phyloP scores from a whole-genome alignment of 225 moss, liverwort and hornwort genomes.

The Marchantia polymorpha region DNA sequence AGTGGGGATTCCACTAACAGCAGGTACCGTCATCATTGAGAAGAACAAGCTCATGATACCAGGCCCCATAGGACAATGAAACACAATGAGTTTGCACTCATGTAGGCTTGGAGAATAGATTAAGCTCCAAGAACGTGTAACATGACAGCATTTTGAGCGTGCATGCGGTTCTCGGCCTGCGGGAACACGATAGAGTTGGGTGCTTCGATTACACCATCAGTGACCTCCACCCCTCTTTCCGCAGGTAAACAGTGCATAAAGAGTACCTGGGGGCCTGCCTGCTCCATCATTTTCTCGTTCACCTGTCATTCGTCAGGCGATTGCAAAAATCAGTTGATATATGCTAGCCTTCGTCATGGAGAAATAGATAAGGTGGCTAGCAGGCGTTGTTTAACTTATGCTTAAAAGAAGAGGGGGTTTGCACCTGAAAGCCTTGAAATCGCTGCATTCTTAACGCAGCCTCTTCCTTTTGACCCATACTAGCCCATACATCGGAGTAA shows the following conservation, averaged over 20 bases:
- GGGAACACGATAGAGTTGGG: conserved; percentile 83
- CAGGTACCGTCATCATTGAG: background rate
- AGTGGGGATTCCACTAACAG: background rate
- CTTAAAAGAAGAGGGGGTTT: background rate
- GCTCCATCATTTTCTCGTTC: conserved; percentile 76
- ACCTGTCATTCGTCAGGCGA: conserved; percentile 49
- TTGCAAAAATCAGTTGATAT: background rate
- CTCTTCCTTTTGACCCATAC: conserved; percentile 98
- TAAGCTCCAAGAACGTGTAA: conserved; percentile 72
- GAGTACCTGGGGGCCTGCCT: conserved; percentile 69
- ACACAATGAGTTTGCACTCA: background rate
- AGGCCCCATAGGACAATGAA: background rate
- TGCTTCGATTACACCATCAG: conserved; percentile 81
- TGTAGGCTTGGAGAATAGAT: background rate
- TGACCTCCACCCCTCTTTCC: conserved; percentile 89
- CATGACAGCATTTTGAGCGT: conserved; percentile 93
- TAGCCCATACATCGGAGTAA: conserved; percentile 94
- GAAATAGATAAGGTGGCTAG: too few relatives aligned
- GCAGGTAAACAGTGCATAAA: conserved; percentile 99
- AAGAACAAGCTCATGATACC: background rate
- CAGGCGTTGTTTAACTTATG: too few relatives aligned
- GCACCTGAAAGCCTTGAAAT: conserved; percentile 89
- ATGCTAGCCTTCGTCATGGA: background rate
- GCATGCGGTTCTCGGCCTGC: conserved; percentile 96
- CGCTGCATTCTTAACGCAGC: conserved; percentile 63